Percentiles rank a stretch among this genome's conserved stretches.
Conservation (phyloP, 1,284 basidiomycete genomes). For the Takashimella koratensis region DNA sequence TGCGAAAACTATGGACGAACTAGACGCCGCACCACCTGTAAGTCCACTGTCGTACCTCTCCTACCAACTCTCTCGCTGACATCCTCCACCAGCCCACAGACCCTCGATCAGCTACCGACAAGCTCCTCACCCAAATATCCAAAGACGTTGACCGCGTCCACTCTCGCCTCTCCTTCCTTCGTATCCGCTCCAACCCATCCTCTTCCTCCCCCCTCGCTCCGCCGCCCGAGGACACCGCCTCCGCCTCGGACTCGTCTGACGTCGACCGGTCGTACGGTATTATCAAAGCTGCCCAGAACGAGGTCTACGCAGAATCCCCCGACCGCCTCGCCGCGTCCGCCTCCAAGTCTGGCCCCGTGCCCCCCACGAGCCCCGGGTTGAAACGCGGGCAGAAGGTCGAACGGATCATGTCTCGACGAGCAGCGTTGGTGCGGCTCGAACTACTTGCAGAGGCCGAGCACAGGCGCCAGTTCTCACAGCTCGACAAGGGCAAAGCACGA, state of each 20-base stretch:
- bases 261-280: background rate
- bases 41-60: too few relatives aligned
- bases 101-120: slow-evolving; percentile 27
- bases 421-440: slow-evolving; percentile 20
- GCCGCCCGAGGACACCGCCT: background rate
- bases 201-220: slow-evolving; percentile 25
- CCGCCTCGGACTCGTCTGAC: slow-evolving; percentile 8
- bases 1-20: slow-evolving; percentile 29
- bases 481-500: background rate
- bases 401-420: slow-evolving; percentile 12
- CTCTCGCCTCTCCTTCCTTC: slow-evolving; percentile 33
- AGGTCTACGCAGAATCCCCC: background rate
- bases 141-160: slow-evolving; percentile 40
- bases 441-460: slow-evolving; percentile 17
- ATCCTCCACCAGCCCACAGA: slow-evolving; percentile 19
- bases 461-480: background rate
- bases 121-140: slow-evolving; percentile 33
- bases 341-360: background rate
- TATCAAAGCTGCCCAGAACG: background rate
- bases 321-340: too few relatives aligned
- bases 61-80: too few relatives aligned
- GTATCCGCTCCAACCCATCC: slow-evolving; percentile 14
- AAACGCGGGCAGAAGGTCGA: slow-evolving; percentile 5
- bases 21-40: slow-evolving; percentile 19
- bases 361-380: background rate